Base-by-base conservation (phyloP, 2,329 filamentous ascomycete species). In the Alternaria metachromatica region DNA sequence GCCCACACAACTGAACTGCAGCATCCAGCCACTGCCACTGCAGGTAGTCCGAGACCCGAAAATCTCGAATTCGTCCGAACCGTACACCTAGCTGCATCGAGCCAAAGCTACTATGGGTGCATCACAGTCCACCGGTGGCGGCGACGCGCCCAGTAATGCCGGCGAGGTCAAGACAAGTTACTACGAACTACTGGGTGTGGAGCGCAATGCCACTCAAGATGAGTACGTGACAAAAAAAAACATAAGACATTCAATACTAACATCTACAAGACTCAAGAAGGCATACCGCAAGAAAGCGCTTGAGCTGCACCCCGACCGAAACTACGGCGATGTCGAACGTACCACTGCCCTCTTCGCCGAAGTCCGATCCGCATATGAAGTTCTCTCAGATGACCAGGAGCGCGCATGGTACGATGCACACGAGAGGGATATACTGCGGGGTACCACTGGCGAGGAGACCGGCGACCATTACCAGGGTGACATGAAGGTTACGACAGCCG, bases 371-470 rank as follows among this genome's bases (percentile, higher is more conserved):
- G 96, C 96, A 50, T 97, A 99, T 78, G 93, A 98, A 79, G 89
- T 99, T n/a, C 87, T 99, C 1, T 97, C 94, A 2, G 96, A 99
- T 78, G 90, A 94, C 11, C 95, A 99, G 78, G 96, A 99, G 80
- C 89, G 96, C 71, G 91, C 94, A 30, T 99, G 96, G 96, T 99
- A 99, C 82, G 95, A 99, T 81, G 94, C 94, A 3, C 96, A 99
- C 77, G 90, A 93, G 64, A 90, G 94, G 71, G 89, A 92, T 55
- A 96, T 98, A 65, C 83, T 98, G 66, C 87, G 87, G 28, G 91
- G 90, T 43, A 85, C 87, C 61, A 87, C 89, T 58, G 83, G 84
- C 30, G 83, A 80, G 25, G 75, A 69, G 20, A 82, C 80, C 20
- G 80, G 82, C 50, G 85, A 84, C 37, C 84, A 87, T 58, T 89